Evolutionary conservation across 2,329 filamentous ascomycete genomes (phyloP).

Genomic region (Neonectria sp.): DNA sequence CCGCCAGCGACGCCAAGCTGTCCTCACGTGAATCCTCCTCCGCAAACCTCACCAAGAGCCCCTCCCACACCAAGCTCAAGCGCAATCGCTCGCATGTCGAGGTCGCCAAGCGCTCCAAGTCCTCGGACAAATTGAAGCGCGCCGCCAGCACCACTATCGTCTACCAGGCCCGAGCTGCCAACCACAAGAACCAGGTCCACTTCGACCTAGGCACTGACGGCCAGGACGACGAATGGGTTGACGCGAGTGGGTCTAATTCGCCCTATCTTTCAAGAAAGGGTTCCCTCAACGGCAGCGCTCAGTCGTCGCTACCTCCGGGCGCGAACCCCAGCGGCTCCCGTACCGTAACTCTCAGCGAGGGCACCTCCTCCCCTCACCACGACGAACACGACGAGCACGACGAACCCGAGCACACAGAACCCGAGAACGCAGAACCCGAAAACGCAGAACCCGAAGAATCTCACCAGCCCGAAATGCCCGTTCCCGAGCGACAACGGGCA

Average conservation of each 20-base stretch:
- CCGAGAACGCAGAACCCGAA: constrained; percentile 2
- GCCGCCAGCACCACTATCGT: constrained; percentile 66
- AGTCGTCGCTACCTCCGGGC: constrained; percentile 60
- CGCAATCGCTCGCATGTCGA: constrained; percentile 74
- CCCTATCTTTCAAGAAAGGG: constrained; percentile 66
- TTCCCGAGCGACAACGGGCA: constrained; percentile 58
- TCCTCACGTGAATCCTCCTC: constrained; percentile 60
- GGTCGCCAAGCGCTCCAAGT: constrained; percentile 66
- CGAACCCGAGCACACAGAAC: constrained; percentile 6
- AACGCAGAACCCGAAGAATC: constrained; percentile 15
- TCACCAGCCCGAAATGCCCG: constrained; percentile 38
- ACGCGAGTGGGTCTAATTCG: constrained; percentile 75
- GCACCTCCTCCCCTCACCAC: constrained; percentile 26
- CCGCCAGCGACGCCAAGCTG: constrained; percentile 67
- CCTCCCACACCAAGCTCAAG: constrained; percentile 69
- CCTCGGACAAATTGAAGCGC: constrained; percentile 67
- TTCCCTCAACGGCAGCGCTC: constrained; percentile 66
- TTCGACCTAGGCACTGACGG: constrained; percentile 73
- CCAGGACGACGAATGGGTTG: constrained; percentile 75
- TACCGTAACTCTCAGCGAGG: constrained; percentile 53
- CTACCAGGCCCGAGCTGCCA: constrained; percentile 58
- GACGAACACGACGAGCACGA: constrained; percentile 26
- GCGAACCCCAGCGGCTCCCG: constrained; percentile 53
- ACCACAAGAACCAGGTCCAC: constrained; percentile 70
- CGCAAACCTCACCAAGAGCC: constrained; percentile 67